A percentile compares a stretch with the other conserved stretches of the same genome.
Conservation (phyloP, 257 asterid genomes). For the Solanum lycopersicoides region DNA sequence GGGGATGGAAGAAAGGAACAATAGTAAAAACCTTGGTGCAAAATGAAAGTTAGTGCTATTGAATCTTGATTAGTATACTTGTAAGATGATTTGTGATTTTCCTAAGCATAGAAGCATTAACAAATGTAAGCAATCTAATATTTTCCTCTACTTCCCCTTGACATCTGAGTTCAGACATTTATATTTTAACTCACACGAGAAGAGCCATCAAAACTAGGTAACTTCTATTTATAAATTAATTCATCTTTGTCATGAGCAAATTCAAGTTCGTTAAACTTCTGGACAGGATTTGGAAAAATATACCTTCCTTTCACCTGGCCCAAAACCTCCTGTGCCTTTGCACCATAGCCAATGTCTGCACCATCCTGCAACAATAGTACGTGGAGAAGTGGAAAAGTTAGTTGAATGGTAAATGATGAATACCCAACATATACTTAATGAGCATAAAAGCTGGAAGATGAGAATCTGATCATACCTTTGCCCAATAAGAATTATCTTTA, state of each 20-base stretch:
- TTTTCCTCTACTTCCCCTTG: neutral
- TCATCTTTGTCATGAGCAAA: neutral
- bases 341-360: constrained; percentile 93
- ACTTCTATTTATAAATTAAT: neutral
- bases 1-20: neutral
- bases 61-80: neutral
- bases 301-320: constrained; percentile 98
- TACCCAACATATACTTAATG: neutral
- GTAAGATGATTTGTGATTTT: neutral
- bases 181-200: neutral
- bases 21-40: neutral
- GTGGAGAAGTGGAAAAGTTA: neutral
- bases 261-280: neutral
- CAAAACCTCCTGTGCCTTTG: constrained; percentile 91
- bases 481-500: constrained; percentile 96
- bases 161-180: neutral
- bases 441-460: neutral
- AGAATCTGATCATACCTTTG: constrained; percentile 45
- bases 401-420: neutral
- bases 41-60: neutral
- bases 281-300: neutral
- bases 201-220: neutral
- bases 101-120: neutral
- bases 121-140: neutral
- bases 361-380: constrained; percentile 49